Evolutionary conservation across 2,329 filamentous ascomycete genomes (phyloP), one percentile per base, ranked within the genome.

Genomic region (Ophiostoma himal-ulmi): DNA sequence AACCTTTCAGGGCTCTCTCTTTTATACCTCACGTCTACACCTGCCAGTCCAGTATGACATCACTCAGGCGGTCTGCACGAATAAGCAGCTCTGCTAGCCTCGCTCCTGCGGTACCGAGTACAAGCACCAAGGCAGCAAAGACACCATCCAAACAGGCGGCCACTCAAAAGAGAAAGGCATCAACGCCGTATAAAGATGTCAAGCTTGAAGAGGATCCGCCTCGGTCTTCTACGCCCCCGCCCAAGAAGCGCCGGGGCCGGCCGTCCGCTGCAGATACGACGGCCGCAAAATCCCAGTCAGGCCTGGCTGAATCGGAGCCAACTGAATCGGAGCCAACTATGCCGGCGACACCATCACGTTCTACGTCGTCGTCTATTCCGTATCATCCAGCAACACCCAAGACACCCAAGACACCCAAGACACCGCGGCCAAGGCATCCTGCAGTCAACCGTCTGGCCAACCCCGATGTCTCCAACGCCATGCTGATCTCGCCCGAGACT

Each of bases 401-500:
- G 62, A 83, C 81, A 70, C 80, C 81, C n/a, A n/a, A n/a, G n/a
- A 73, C 68, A 64, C 70, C 68, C 22, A 71, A 14, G 62, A 83
- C 81, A 70, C 80, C 81, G 64, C 80, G 77, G 71, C 80, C 82
- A 67, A 80, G 77, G 41, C 78, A 81, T 30, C 77, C 78, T 17
- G 79, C 79, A 1, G 79, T 85, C 48, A 79, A 82, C 68, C 85
- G 89, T 34, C 84, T 90, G 1, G 89, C 88, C 17, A 83, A 88
- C 73, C 87, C 89, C 0, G 85, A 85, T 74, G 80, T 82, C 17
- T 91, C 89, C 62, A 92, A 93, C 77, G 91, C 90, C 1, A 84
- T 87, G 0, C 82, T 94, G 11, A 79, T 91, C n/a, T 92, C 91
- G 0, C 90, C 91, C 1, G 85, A 89, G 76, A 89, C 89, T 3